Evolutionary conservation across 2,329 filamentous ascomycete species (phyloP), one percentile per base, ranked within the genome.

Genomic region (Drechslera avenae): DNA sequence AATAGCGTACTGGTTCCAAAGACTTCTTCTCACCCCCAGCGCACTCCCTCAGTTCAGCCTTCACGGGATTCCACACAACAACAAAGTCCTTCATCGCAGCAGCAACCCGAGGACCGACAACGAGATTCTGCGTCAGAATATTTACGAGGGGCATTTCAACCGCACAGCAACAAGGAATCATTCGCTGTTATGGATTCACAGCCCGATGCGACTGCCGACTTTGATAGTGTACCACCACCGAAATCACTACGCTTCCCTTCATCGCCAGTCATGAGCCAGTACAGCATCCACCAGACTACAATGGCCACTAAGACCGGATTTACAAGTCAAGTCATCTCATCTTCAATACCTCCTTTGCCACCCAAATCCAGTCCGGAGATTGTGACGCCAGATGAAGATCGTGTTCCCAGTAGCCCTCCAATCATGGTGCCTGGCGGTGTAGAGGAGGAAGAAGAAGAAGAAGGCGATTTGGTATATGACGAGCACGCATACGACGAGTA

Each of bases 161-260:
- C 60, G 4, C 58, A 59, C 21, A 64, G 65, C 39, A 69, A 63
- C 45, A 73, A 67, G 37, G 74, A 75, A 39, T 67, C 61, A 9
- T 69, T 75, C 17, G 73, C 77, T 7, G 67, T 80, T 14, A 76
- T 76, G 49, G 74, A 80, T 49, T 80, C 78, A 13, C 78, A 79
- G 46, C 75, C 75, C 9, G 66, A 72, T 8, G 56, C 59, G 13
- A 58, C 54, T 39, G 56, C 54, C 12, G 55, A 67, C 21, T 45
- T 62, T 12, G 64, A 70, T 7, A 66, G 61, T 41, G 53, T 65
- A 32, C 60, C 55, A 5, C 64, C 52, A 17, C 70, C 68, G n/a
- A 67, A 64, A 31, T 52, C 58, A 10, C 46, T 65, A 7, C 59
- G 66, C 4, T 66, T 73, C n/a, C 66, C 67, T 16, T 76, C 76